phyloP scores from a whole-genome alignment of 129 eudicot genomes.

The Flaveria linearis region DNA sequence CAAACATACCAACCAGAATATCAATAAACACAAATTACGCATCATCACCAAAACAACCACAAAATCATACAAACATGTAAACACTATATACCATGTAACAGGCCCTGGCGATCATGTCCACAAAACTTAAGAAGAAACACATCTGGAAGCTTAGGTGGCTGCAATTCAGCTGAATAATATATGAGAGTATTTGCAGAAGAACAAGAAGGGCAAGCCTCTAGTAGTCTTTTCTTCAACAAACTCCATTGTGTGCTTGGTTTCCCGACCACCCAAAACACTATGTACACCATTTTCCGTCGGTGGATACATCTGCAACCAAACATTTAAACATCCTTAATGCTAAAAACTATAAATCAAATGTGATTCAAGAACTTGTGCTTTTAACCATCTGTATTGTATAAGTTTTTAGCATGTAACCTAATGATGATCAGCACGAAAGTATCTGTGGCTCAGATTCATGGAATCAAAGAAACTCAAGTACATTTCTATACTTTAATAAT shows the following conservation, averaged over 20 bases:
- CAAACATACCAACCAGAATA: constrained; percentile 10
- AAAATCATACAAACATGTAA: neutral
- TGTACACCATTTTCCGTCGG: constrained; percentile 92
- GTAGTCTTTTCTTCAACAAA: constrained; percentile 71
- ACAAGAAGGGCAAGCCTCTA: constrained; percentile 83
- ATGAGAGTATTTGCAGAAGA: constrained; percentile 77
- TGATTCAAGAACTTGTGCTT: neutral
- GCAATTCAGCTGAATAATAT: constrained; percentile 58
- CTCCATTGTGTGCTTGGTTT: constrained; percentile 66
- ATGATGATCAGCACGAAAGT: constrained; percentile 13
- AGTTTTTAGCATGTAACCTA: neutral
- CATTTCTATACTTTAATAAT: neutral
- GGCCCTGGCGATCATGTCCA: constrained; percentile 69
- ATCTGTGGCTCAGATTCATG: constrained; percentile 24
- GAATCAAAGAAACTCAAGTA: constrained; percentile 7
- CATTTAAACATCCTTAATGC: neutral
- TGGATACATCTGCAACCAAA: constrained; percentile 66
- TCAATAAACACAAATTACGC: neutral
- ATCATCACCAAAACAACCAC: neutral
- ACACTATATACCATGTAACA: constrained; percentile 65
- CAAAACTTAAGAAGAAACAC: constrained; percentile 82
- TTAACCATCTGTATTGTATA: neutral
- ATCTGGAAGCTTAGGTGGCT: constrained; percentile 72
- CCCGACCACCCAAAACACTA: constrained; percentile 76
- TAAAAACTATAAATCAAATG: neutral